Evolutionary conservation across 2,329 filamentous ascomycete genomes (phyloP).

Genomic region (Reticulascus tulasneorum): DNA sequence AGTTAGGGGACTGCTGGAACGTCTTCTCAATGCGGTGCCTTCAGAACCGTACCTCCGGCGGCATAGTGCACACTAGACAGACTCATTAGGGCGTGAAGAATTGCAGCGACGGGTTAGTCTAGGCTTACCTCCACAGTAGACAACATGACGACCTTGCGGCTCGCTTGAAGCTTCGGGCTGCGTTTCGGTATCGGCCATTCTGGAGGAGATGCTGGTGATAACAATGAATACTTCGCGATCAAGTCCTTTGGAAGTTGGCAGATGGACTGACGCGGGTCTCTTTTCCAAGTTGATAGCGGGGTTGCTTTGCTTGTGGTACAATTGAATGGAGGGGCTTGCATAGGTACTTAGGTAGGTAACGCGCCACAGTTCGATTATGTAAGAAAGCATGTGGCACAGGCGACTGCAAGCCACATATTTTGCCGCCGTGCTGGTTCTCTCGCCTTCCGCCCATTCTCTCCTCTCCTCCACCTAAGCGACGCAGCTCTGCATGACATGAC

Average conservation of each 20-base stretch:
- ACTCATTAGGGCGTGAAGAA: slow-evolving; percentile 4
- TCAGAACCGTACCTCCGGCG: slow-evolving; percentile 52
- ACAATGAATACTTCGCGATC: too few relatives aligned
- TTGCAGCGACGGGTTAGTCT: slow-evolving; percentile 1
- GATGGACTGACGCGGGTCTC: slow-evolving; percentile 5
- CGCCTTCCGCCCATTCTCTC: too few relatives aligned
- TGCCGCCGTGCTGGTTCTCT: too few relatives aligned
- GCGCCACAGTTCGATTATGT: neutral
- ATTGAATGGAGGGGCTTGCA: slow-evolving; percentile 13
- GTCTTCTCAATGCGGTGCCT: neutral
- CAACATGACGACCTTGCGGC: slow-evolving; percentile 47
- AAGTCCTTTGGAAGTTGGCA: slow-evolving; percentile 11
- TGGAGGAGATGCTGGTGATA: slow-evolving; percentile 18
- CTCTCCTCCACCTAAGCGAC: too few relatives aligned
- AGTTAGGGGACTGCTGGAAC: neutral
- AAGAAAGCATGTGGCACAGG: too few relatives aligned
- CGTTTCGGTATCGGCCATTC: slow-evolving; percentile 54
- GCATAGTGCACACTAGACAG: slow-evolving; percentile 56
- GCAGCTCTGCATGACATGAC: too few relatives aligned
- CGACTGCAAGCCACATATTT: too few relatives aligned
- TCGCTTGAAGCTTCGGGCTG: slow-evolving; percentile 39
- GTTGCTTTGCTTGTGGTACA: slow-evolving; percentile 4
- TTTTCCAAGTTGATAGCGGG: slow-evolving; percentile 12
- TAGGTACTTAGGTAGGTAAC: slow-evolving; percentile 1
- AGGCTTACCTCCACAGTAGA: slow-evolving; percentile 56